Percentiles rank a stretch among this genome's conserved stretches.
These are phyloP conservation scores for Penicillium cataractarum DNA, from an alignment of 495 filamentous ascomycete genomes.

Conservation along the genomic window DNA sequence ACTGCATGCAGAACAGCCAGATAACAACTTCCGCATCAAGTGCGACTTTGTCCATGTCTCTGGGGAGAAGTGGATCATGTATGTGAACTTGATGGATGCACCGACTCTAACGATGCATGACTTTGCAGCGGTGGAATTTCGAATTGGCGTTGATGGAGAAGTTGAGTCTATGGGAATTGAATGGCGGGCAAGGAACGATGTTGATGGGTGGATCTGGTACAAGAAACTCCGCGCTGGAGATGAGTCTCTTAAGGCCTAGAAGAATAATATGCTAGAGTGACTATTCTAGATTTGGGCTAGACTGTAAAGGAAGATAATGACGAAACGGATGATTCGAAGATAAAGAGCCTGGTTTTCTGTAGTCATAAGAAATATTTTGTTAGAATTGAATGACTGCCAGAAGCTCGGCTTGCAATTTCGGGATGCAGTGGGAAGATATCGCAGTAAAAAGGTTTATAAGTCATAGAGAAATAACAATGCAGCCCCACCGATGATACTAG, in stretches of 20 bases:
- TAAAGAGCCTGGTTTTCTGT: neutral
- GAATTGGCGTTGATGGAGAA: slow-evolving; percentile 1
- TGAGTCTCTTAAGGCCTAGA: neutral
- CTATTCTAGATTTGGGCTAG: neutral
- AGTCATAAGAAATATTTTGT: neutral
- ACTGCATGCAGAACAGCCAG: neutral
- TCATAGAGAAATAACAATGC: neutral
- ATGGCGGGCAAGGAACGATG: neutral
- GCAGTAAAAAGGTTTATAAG: neutral
- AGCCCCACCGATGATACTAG: neutral
- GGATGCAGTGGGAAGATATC: neutral
- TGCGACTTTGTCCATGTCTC: slow-evolving; percentile 1
- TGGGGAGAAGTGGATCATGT: slow-evolving; percentile 3
- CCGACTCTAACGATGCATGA: neutral
- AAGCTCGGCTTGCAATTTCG: neutral
- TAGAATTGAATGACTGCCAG: neutral
- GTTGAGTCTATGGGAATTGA: neutral
- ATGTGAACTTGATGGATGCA: neutral
- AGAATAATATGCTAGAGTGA: neutral
- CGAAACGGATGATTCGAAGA: neutral
- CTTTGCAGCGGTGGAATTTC: slow-evolving; percentile 4
- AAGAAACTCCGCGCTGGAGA: neutral
- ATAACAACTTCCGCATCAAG: neutral
- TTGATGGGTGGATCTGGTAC: neutral
- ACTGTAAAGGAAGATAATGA: neutral